A percentile compares a stretch with the other conserved stretches of the same genome.
Evolutionary conservation across 164 flowering plant species (phyloP).

Genomic region (Aristolochia fimbriata): DNA sequence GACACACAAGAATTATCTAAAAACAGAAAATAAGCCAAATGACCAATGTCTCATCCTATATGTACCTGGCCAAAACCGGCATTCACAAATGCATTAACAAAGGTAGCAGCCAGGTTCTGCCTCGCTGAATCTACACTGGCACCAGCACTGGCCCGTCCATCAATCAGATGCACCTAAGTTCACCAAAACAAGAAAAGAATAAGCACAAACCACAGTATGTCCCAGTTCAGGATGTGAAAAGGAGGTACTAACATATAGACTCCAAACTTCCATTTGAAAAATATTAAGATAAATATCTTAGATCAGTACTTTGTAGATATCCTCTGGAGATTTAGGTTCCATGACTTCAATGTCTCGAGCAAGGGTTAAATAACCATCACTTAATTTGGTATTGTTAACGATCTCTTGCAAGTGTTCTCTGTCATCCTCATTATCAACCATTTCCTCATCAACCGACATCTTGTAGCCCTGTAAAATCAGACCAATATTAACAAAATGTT

Average conservation of each 20-base stretch:
- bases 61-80: slow-evolving; percentile 97
- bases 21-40: background rate
- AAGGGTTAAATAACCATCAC: slow-evolving; percentile 93
- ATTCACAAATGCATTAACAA: slow-evolving; percentile 98
- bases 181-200: background rate
- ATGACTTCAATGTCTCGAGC: slow-evolving; percentile 99
- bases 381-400: slow-evolving; percentile 62
- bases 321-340: slow-evolving; percentile 98
- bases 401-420: slow-evolving; percentile 71
- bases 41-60: background rate
- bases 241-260: no score
- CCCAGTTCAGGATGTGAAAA: background rate
- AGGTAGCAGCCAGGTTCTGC: slow-evolving; percentile 94
- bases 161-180: slow-evolving; percentile 84
- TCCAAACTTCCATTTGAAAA: no score
- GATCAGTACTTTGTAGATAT: slow-evolving; percentile 64
- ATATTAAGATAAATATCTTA: no score
- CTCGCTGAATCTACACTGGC: slow-evolving; percentile 97
- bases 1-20: background rate
- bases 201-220: background rate
- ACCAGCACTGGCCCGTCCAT: slow-evolving; percentile 94
- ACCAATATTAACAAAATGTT: background rate
- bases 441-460: slow-evolving; percentile 71
- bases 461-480: slow-evolving; percentile 41
- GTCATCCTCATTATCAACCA: slow-evolving; percentile 57